Base-by-base conservation (phyloP, 257 asterid species). In the Capsicum baccatum region DNA sequence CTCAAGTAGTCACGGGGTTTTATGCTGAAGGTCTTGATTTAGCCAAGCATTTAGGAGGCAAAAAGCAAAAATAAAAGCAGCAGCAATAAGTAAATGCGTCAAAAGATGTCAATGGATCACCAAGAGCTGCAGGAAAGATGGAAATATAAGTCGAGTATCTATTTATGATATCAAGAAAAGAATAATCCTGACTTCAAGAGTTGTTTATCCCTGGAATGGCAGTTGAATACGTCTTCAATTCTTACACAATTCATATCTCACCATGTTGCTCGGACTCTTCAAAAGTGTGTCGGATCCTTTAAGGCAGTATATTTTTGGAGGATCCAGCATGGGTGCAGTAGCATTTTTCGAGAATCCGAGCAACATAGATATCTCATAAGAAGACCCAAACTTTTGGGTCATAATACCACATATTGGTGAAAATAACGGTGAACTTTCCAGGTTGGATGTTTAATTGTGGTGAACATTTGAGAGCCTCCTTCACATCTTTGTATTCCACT, bases 71-170 rank as follows among this genome's bases (percentile, higher is more conserved):
- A 21, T 4, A 63, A n/a, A 63, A 8, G 69, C 10, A 13, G 80
- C 60, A 21, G 39, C 11, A 5, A 74, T 54, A 74, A 54, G 42
- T 14, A 54, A 14, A 26, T 14, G 44, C 8, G 44, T 76, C 81
- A 76, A 21, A 52, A 50, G 62, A 50, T 44, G 37, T 60, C 81
- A 21, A 50, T 21, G 60, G 63, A 76, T 76, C 63, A 76, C 44
- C 14, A 74, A 74, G 81, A 74, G 81, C 42, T 50, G 21, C 58
- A 21, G 81, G 80, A 74, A 21, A 73, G 80, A 50, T 50, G 60
- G 81, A 68, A 35, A 74, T 21, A 74, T 50, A 50, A 50, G 47
- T 3, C 42, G 12, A 52, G 47, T 8, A 13, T 7, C 14, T 13
- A 21, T 12, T 13, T 26, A 74, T 52, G 62, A 74, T 12, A 21